Conservation (phyloP, 305 asterid genomes). For the Nicotiana rustica region DNA sequence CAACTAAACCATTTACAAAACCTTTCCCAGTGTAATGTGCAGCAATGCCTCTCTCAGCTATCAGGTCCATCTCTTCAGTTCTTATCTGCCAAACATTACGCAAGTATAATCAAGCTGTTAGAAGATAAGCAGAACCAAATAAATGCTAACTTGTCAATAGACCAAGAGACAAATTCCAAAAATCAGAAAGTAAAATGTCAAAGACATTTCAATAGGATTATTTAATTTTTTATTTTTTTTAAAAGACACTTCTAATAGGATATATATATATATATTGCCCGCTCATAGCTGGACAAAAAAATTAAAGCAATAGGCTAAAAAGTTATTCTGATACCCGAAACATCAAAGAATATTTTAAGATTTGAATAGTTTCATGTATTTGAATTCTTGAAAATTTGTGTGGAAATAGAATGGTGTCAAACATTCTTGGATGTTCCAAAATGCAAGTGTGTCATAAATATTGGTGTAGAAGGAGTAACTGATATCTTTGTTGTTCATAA, state of each 20-base stretch:
- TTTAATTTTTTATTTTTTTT: background rate
- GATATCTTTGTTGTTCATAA: background rate
- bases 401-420: conserved; percentile 2
- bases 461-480: conserved; percentile 5
- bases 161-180: conserved; percentile 17
- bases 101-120: conserved; percentile 1
- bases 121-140: conserved; percentile 16
- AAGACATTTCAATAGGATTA: conserved; percentile 1
- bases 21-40: conserved; percentile 90
- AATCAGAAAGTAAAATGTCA: conserved; percentile 29
- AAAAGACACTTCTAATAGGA: background rate
- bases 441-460: background rate
- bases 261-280: background rate
- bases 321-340: background rate
- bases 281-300: background rate
- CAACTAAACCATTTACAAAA: conserved; percentile 81
- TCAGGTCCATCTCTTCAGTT: conserved; percentile 95
- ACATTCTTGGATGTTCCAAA: background rate
- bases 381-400: conserved; percentile 13
- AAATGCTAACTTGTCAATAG: background rate
- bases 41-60: conserved; percentile 94
- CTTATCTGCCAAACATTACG: conserved; percentile 62
- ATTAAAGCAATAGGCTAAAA: conserved; percentile 8
- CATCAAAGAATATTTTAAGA: background rate
- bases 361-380: background rate